Conservation (phyloP, 306 rosid genomes). For the Cucurbita pepo region DNA sequence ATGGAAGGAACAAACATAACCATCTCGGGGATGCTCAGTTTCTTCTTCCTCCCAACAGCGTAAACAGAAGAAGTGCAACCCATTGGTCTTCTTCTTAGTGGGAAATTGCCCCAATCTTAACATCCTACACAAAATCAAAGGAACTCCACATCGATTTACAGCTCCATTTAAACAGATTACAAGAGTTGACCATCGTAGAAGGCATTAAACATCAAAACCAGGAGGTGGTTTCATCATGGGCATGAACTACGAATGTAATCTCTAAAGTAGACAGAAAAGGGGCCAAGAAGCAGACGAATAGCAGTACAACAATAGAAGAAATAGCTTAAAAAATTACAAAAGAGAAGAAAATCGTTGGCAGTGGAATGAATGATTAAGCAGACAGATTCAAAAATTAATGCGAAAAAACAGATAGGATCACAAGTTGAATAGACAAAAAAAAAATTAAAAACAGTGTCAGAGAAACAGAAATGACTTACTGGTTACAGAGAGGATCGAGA, state of each 20-base stretch:
- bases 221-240: slow-evolving; percentile 1
- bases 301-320: background rate
- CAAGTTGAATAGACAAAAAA: slow-evolving; percentile 2
- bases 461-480: slow-evolving; percentile 15
- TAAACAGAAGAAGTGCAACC: slow-evolving; percentile 71
- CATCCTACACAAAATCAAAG: slow-evolving; percentile 38
- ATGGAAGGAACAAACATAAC: slow-evolving; percentile 51
- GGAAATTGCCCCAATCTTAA: slow-evolving; percentile 21
- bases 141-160: slow-evolving; percentile 12
- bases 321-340: background rate
- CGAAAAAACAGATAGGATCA: background rate
- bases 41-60: slow-evolving; percentile 42
- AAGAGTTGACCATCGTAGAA: background rate
- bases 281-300: background rate
- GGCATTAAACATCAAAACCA: slow-evolving; percentile 3
- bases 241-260: background rate
- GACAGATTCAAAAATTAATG: slow-evolving; percentile 25
- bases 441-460: slow-evolving; percentile 2
- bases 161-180: slow-evolving; percentile 5
- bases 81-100: slow-evolving; percentile 19
- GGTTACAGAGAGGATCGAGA: slow-evolving; percentile 38
- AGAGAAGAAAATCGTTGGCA: slow-evolving; percentile 7
- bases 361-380: slow-evolving; percentile 16
- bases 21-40: slow-evolving; percentile 43
- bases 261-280: background rate